phyloP scores from a whole-genome alignment of 2,329 filamentous ascomycete genomes.

The Thielaviopsis musarum region DNA sequence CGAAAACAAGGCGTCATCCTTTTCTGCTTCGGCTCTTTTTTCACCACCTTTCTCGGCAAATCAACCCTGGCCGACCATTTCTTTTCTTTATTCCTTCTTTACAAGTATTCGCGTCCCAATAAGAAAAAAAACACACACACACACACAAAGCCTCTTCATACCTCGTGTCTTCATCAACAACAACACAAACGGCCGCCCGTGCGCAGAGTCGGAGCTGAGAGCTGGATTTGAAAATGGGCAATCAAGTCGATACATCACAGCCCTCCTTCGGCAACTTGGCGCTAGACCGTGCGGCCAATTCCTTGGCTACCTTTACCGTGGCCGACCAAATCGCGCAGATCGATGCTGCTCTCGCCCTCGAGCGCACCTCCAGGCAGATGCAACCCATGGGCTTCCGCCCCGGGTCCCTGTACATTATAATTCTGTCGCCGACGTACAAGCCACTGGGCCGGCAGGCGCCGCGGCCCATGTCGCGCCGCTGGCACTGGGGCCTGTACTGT shows the following conservation, averaged over 20 bases:
- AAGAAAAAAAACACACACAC: too few relatives aligned
- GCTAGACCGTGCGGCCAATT: too few relatives aligned
- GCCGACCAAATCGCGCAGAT: not conserved
- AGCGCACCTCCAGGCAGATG: not conserved
- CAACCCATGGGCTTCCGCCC: not conserved
- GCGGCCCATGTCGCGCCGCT: constrained; percentile 9
- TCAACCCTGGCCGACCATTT: not conserved
- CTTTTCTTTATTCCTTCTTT: not conserved
- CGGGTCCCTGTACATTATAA: constrained; percentile 6
- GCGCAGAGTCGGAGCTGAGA: too few relatives aligned
- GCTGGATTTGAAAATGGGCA: too few relatives aligned
- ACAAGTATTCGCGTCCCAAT: too few relatives aligned
- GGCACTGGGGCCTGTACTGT: constrained; percentile 10
- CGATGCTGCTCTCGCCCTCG: not conserved
- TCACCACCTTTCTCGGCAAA: not conserved
- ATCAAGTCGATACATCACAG: too few relatives aligned
- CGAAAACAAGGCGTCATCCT: too few relatives aligned
- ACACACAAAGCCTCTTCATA: too few relatives aligned
- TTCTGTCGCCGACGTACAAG: constrained; percentile 10
- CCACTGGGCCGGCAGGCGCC: constrained; percentile 5
- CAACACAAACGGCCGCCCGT: too few relatives aligned
- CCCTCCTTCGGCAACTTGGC: too few relatives aligned
- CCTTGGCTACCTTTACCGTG: too few relatives aligned
- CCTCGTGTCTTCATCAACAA: too few relatives aligned
- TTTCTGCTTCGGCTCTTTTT: not conserved